Evolutionary conservation across 2,329 filamentous ascomycete genomes (phyloP), one percentile per base, ranked within the genome.

Genomic region (Cytospora chrysosperma): DNA sequence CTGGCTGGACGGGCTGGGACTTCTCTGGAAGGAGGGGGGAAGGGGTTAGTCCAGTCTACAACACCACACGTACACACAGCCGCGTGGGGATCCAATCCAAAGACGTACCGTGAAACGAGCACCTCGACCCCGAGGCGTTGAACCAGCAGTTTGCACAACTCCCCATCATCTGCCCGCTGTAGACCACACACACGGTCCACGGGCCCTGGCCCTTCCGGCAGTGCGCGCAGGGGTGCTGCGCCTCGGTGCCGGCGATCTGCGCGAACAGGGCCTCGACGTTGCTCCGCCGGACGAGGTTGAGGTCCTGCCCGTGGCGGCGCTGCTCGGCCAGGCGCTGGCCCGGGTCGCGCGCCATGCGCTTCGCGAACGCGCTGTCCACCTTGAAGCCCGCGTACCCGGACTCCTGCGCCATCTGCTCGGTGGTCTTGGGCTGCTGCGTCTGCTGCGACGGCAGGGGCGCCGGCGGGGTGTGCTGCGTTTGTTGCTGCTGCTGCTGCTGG

Each of bases 91-190:
- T 32, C 6, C 30, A 34, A 34, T 15, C 32, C 9, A 15, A 19
- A 19, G 32, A 71, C 81, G 67, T 75, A 86, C 84, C 83, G 64
- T 86, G 85, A 69, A 86, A 87, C 17, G 83, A 86, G 65, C 85
- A 87, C 57, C 84, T 75, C 12, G 82, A 79, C 12, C 84, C 84
- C 57, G 83, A 85, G 9, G 84, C 84, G 62, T 87, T 87, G 72
- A 84, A 87, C 84, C 85, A 87, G 71, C 85, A 87, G 69, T 87
- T 87, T 63, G 84, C 81, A 66, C 85, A 87, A 69, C 82, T 85
- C 12, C 85, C 84, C 64, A 82, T 86, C 82, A 87, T 83, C 70
- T 85, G 82, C 1, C 84, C 84, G 55, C 82, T 81, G 26, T 84
- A 81, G n/a, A 85, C 75, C n/a, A 87, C 78, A 67, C 85, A 87